Base-by-base conservation (phyloP, 192 early-diverging fungal genomes). In the Mortierella hygrophila region DNA sequence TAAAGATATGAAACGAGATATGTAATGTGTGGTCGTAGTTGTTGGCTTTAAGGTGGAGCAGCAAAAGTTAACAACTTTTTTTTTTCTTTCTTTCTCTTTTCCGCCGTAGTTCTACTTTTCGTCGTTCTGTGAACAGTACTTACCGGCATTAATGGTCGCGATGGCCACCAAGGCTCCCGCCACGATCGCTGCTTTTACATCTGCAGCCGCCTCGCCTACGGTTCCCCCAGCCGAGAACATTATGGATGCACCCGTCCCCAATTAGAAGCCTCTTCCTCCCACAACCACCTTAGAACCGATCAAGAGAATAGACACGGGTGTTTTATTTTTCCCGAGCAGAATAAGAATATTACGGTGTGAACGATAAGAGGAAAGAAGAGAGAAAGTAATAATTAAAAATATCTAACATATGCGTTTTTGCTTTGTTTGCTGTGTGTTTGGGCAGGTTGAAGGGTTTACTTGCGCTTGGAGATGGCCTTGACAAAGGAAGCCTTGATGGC, bases 51-150 rank as follows among this genome's bases (percentile, higher is more conserved):
- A 40, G 38, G 38, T 40, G 38, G 3, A 40, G 0, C 38, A 40
- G 38, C 38, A 40, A 40, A 40, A 40, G 38, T 8, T 72, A 16
- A 47, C 49, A 0, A 37, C 6, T 6, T 23, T 10, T 29, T 2
- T 63, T 29, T 65, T 2, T 11, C 21, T 63, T 2, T 11, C 21
- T 63, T 76, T 81, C 72, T 32, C 68, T 35, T 70, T 40, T 40
- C 49, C 13, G 41, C 10, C 42, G 0, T 83, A 89, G 89, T 96
- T 93, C 83, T 97, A 95, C 83, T 93, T 97, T 79, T 92, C 91
- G 15, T 94, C 94, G 0, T 98, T 95, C 92, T 96, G 96, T 37
- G 94, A 94, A 68, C 79, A 87, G 38, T 95, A 94, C 73, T 68
- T 95, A 42, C 81, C 80, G 44, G 72, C 88, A 20, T 74, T 94